Percentiles rank a stretch among this genome's conserved stretches.
Evolutionary conservation across 2,329 filamentous ascomycete species (phyloP).

Genomic region (Nothophoma quercina): DNA sequence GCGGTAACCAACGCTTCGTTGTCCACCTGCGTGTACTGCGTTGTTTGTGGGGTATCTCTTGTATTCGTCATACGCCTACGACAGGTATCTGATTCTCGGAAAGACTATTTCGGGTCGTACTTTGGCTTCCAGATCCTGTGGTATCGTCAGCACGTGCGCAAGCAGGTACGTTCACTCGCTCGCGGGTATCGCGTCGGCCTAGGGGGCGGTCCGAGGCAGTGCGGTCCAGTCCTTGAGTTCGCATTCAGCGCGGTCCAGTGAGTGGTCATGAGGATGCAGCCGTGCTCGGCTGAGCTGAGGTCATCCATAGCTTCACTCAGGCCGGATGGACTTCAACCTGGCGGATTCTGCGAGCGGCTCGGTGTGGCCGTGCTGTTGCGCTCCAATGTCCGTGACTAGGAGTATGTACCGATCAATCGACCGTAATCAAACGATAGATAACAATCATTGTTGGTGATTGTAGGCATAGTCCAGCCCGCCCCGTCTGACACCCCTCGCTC

Average conservation of each 20-base stretch:
- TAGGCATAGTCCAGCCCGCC: constrained; percentile 4
- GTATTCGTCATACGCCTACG: background rate
- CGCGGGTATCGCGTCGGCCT: constrained; percentile 6
- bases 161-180: background rate
- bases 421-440: constrained; percentile 15
- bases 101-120: constrained; percentile 68
- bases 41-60: background rate
- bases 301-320: background rate
- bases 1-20: background rate
- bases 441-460: constrained; percentile 29
- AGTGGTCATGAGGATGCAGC: background rate
- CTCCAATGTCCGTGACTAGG: background rate
- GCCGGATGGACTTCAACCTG: too few relatives aligned
- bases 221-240: background rate
- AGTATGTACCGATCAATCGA: background rate
- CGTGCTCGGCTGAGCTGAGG: background rate
- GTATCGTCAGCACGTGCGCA: constrained; percentile 39
- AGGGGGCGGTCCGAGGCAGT: background rate
- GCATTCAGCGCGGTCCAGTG: background rate
- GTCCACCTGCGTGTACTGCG: too few relatives aligned
- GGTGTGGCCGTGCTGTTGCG: constrained; percentile 16
- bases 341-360: background rate
- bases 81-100: too few relatives aligned
- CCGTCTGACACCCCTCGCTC: constrained; percentile 3
- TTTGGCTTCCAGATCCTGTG: constrained; percentile 98